These are phyloP conservation scores for Linum usitatissimum DNA, from an alignment of 345 rosid genomes.

Conservation along the genomic window DNA sequence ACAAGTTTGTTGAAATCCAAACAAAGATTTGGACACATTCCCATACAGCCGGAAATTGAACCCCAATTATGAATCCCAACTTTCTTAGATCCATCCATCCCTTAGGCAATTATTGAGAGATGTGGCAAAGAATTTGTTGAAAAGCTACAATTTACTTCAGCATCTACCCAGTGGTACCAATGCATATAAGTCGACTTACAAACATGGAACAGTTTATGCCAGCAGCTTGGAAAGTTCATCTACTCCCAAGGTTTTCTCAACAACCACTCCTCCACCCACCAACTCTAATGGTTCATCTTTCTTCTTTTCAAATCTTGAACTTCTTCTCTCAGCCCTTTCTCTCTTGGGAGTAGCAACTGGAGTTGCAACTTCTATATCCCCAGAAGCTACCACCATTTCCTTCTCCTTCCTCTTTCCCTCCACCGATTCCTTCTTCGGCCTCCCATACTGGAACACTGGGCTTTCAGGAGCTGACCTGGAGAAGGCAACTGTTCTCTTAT, in stretches of 20 bases:
- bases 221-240: constrained; percentile 88
- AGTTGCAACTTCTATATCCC: constrained; percentile 21
- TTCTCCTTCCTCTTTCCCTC: constrained; percentile 20
- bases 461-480: constrained; percentile 50
- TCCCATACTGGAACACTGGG: constrained; percentile 37
- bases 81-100: too few relatives aligned
- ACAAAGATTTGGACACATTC: too few relatives aligned
- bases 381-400: constrained; percentile 15
- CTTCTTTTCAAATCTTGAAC: not conserved
- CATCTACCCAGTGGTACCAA: too few relatives aligned
- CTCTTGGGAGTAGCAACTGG: constrained; percentile 22
- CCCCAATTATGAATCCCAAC: too few relatives aligned
- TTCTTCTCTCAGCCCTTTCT: constrained; percentile 11
- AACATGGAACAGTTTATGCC: constrained; percentile 21
- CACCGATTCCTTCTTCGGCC: constrained; percentile 22
- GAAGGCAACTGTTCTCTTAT: constrained; percentile 44
- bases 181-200: too few relatives aligned
- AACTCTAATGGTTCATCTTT: constrained; percentile 1
- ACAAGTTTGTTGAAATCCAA: too few relatives aligned
- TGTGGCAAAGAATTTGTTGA: too few relatives aligned
- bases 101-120: too few relatives aligned
- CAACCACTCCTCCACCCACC: constrained; percentile 17
- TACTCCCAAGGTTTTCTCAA: constrained; percentile 50
- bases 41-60: too few relatives aligned
- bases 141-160: too few relatives aligned